A percentile compares a stretch with the other conserved stretches of the same genome.
These are phyloP conservation scores for Cryptomeria japonica DNA, from an alignment of 75 land plant species.

Conservation along the genomic window DNA sequence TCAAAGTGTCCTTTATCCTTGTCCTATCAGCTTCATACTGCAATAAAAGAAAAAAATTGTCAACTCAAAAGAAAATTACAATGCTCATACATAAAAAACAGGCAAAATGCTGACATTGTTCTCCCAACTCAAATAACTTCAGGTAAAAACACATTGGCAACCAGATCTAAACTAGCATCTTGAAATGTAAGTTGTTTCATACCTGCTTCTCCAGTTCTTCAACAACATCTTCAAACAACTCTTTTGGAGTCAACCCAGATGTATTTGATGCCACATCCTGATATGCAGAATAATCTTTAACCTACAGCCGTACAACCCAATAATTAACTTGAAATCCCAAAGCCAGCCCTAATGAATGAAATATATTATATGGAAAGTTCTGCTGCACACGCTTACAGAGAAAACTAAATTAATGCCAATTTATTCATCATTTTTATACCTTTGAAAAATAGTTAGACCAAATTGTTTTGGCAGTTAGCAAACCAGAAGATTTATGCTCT, in stretches of 20 bases:
- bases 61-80: not conserved
- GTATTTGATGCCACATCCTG: constrained; percentile 74
- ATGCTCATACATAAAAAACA: not conserved
- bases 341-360: not conserved
- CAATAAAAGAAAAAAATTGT: not conserved
- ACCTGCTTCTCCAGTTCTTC: constrained; percentile 89
- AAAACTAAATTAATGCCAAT: not conserved
- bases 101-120: not conserved
- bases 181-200: not conserved
- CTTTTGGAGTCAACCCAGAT: constrained; percentile 92
- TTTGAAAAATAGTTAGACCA: constrained; percentile 88
- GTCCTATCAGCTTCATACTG: constrained; percentile 89
- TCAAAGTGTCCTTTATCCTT: constrained; percentile 73
- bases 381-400: not conserved
- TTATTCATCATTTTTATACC: constrained; percentile 32
- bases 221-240: constrained; percentile 84
- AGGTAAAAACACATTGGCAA: not conserved
- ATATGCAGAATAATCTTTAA: constrained; percentile 74
- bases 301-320: constrained; percentile 30
- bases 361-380: not conserved
- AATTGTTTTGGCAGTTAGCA: constrained; percentile 61
- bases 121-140: not conserved
- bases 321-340: not conserved
- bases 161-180: not conserved
- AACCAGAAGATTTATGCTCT: constrained; percentile 68